These are phyloP conservation scores for Silene conica DNA, from an alignment of 148 eudicot species.

Conservation along the genomic window DNA sequence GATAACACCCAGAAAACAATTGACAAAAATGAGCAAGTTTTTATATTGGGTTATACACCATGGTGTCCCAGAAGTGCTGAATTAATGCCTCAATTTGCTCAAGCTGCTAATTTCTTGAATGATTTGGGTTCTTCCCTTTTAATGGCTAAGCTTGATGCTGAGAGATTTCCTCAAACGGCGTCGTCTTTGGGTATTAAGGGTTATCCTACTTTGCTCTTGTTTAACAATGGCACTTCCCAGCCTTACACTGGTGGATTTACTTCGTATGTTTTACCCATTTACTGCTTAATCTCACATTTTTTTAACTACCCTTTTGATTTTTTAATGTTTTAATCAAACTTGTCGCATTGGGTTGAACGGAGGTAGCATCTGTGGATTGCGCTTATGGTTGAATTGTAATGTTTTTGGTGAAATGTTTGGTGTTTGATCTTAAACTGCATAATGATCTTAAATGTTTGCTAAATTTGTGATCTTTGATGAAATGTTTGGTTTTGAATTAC, in stretches of 20 bases:
- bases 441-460: neutral
- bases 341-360: too few species aligned
- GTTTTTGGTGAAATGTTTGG: neutral
- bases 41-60: constrained; percentile 83
- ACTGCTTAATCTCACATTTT: neutral
- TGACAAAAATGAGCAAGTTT: constrained; percentile 50
- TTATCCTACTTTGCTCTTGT: constrained; percentile 72
- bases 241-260: constrained; percentile 80
- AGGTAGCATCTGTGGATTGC: neutral
- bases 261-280: constrained; percentile 23
- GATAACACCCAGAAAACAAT: constrained; percentile 53
- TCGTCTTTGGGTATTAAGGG: constrained; percentile 68
- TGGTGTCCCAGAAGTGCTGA: constrained; percentile 93
- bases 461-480: neutral
- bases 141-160: constrained; percentile 75
- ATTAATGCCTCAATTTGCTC: constrained; percentile 83
- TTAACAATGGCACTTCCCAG: constrained; percentile 68
- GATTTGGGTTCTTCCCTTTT: constrained; percentile 44
- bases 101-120: constrained; percentile 64
- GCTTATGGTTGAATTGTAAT: neutral
- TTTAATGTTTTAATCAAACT: neutral
- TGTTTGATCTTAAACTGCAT: neutral
- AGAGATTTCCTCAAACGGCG: constrained; percentile 64
- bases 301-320: neutral
- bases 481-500: neutral